A percentile compares a stretch with the other conserved stretches of the same genome.
These are phyloP conservation scores for Suillus brevipes DNA, from an alignment of 768 basidiomycete genomes.

Conservation along the genomic window DNA sequence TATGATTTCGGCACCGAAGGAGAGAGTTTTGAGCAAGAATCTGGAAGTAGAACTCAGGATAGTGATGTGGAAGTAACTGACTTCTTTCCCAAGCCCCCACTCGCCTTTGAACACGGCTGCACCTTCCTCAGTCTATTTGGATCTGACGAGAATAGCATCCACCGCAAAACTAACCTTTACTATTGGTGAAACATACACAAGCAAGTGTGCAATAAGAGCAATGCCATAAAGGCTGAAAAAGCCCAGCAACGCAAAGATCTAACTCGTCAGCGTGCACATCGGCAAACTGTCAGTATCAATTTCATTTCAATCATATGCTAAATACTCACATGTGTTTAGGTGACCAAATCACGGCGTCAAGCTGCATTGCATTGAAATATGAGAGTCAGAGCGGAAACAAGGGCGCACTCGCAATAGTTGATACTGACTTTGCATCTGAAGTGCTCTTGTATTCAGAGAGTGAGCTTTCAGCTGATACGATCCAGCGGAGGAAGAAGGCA, in stretches of 20 bases:
- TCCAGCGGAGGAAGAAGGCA: too few relatives aligned
- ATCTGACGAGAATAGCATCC: background rate
- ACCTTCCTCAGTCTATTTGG: background rate
- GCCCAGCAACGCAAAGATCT: background rate
- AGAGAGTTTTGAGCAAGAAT: background rate
- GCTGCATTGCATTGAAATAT: too few relatives aligned
- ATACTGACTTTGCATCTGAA: too few relatives aligned
- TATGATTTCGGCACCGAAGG: background rate
- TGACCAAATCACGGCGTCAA: too few relatives aligned
- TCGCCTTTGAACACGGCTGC: background rate
- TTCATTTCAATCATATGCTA: too few relatives aligned
- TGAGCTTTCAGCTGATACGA: too few relatives aligned
- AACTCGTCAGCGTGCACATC: background rate
- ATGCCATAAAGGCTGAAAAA: background rate
- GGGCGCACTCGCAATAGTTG: too few relatives aligned
- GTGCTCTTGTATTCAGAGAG: too few relatives aligned
- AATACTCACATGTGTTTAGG: too few relatives aligned
- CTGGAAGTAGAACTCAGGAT: background rate
- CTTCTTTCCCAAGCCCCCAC: background rate
- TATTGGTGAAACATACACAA: slow-evolving; percentile 8
- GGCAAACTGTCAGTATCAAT: background rate
- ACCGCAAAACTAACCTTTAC: background rate
- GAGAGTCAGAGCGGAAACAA: too few relatives aligned
- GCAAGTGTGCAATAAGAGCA: slow-evolving; percentile 20
- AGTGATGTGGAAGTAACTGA: background rate